phyloP scores from a whole-genome alignment of 371 early-diverging fungal species.

The Zychaea mexicana region DNA sequence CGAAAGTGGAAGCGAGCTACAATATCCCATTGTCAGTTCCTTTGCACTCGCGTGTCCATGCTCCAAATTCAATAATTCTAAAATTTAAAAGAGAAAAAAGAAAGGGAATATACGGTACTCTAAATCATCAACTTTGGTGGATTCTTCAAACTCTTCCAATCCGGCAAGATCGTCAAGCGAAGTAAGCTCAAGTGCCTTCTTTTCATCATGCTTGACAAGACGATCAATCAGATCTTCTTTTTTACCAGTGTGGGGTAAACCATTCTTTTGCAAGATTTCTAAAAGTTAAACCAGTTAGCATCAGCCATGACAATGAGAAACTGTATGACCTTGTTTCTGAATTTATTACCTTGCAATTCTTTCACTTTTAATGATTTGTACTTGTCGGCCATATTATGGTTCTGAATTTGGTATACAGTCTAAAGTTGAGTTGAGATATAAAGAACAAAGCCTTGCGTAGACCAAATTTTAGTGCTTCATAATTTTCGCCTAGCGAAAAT shows the following conservation, averaged over 20 bases:
- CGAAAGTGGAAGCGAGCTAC: not conserved
- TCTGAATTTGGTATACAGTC: too few relatives aligned
- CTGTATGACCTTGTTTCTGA: not conserved
- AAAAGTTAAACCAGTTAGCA: not conserved
- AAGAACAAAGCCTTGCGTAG: too few relatives aligned
- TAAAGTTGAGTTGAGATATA: too few relatives aligned
- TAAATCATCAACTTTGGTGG: constrained; percentile 28
- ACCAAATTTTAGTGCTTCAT: too few relatives aligned
- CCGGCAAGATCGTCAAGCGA: constrained; percentile 47
- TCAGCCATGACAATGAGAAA: not conserved
- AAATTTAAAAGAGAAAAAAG: not conserved
- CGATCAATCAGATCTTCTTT: constrained; percentile 71
- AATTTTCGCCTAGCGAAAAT: too few relatives aligned
- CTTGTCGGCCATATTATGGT: constrained; percentile 36
- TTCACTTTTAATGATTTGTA: constrained; percentile 62
- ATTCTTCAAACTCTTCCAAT: constrained; percentile 46
- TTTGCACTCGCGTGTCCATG: too few relatives aligned
- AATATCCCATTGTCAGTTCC: not conserved
- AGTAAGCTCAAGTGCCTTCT: constrained; percentile 48
- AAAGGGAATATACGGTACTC: constrained; percentile 30
- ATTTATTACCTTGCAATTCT: constrained; percentile 56
- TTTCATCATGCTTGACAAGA: constrained; percentile 59
- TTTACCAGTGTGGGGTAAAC: constrained; percentile 62
- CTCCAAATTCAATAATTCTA: not conserved
- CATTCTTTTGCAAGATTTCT: constrained; percentile 61